These are phyloP conservation scores for Meripilus lineatus DNA, from an alignment of 1,284 basidiomycete genomes.

Conservation along the genomic window DNA sequence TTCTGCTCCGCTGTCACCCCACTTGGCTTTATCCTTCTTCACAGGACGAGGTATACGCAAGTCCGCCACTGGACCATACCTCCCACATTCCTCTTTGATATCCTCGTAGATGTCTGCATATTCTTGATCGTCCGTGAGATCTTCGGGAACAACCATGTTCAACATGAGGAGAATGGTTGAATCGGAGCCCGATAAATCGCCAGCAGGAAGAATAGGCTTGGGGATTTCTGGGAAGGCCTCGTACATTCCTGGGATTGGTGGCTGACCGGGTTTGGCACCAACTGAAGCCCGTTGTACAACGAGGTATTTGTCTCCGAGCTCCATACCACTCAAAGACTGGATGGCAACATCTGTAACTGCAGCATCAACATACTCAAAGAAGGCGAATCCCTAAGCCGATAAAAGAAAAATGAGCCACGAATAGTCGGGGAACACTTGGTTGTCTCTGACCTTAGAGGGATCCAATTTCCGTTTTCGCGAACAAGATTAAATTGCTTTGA, in stretches of 20 bases:
- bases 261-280: conserved; percentile 73
- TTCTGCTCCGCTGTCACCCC: conserved; percentile 65
- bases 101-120: conserved; percentile 95
- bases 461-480: conserved; percentile 87
- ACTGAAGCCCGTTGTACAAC: conserved; percentile 97
- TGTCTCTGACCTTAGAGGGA: conserved; percentile 68
- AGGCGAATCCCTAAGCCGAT: conserved; percentile 85
- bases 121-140: conserved; percentile 87
- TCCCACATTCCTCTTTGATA: conserved; percentile 87
- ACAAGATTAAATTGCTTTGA: conserved; percentile 98
- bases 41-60: conserved; percentile 86
- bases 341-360: conserved; percentile 92
- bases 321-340: conserved; percentile 95
- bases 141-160: conserved; percentile 98
- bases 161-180: conserved; percentile 92
- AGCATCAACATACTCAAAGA: conserved; percentile 96
- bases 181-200: conserved; percentile 51
- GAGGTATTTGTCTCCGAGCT: conserved; percentile 93
- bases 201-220: conserved; percentile 80
- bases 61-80: conserved; percentile 81
- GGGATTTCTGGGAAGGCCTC: conserved; percentile 74
- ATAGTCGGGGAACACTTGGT: conserved; percentile 3
- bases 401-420: conserved; percentile 3
- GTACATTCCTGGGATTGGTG: conserved; percentile 54
- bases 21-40: conserved; percentile 80